Conservation (phyloP, 2,329 filamentous ascomycete species). For the Fusarium tuaranense region DNA sequence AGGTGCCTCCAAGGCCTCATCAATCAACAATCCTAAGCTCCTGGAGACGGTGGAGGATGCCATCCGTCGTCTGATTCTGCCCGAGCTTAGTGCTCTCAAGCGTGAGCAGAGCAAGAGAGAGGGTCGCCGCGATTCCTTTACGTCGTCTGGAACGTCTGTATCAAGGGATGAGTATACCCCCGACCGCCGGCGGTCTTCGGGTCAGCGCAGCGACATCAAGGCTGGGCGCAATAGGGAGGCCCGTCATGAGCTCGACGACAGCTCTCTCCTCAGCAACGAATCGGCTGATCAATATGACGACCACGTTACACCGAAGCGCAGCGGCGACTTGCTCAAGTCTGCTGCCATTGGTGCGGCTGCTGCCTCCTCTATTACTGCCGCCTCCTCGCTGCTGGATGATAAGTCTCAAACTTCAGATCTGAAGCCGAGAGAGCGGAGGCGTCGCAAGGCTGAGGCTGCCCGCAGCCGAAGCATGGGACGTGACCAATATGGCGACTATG, state of each 20-base stretch:
- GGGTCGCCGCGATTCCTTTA: constrained; percentile 74
- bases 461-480: constrained; percentile 57
- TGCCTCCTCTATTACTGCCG: constrained; percentile 47
- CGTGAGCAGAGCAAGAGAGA: constrained; percentile 86
- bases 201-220: constrained; percentile 62
- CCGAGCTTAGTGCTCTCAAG: constrained; percentile 91
- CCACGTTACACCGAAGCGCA: constrained; percentile 58
- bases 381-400: constrained; percentile 50
- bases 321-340: constrained; percentile 57
- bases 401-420: constrained; percentile 62
- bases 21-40: constrained; percentile 91
- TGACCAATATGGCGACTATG: constrained; percentile 64
- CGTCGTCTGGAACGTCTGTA: constrained; percentile 65
- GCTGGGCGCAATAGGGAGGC: constrained; percentile 65
- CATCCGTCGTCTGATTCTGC: constrained; percentile 88
- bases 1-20: constrained; percentile 74
- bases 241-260: constrained; percentile 65
- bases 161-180: constrained; percentile 69
- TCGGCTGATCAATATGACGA: constrained; percentile 57
- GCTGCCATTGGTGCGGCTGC: constrained; percentile 61
- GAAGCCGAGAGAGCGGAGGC: constrained; percentile 63
- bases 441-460: constrained; percentile 63
- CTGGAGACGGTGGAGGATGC: constrained; percentile 94
- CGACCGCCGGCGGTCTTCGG: constrained; percentile 71
- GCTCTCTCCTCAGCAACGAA: constrained; percentile 60